A percentile compares a stretch with the other conserved stretches of the same genome.
Conservation (phyloP, 257 asterid species). For the Solanum bulbocastanum region DNA sequence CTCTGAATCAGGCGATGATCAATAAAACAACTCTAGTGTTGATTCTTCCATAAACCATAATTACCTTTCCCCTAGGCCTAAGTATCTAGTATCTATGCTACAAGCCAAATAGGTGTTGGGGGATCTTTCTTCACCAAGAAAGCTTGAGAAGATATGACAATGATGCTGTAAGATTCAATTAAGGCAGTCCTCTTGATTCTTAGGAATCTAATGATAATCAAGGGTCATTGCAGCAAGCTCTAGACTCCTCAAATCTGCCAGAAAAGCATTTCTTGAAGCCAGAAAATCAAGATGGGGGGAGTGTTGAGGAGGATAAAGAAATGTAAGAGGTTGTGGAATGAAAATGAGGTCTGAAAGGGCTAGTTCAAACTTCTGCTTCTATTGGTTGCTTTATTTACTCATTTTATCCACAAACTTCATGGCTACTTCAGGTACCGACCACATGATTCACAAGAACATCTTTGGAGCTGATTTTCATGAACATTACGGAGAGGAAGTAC, state of each 20-base stretch:
- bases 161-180: neutral
- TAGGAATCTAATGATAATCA: slow-evolving; percentile 15
- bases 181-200: neutral
- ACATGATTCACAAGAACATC: slow-evolving; percentile 14
- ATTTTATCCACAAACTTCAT: slow-evolving; percentile 17
- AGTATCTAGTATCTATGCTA: slow-evolving; percentile 50
- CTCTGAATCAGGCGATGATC: slow-evolving; percentile 18
- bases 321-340: slow-evolving; percentile 7
- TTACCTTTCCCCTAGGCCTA: slow-evolving; percentile 59
- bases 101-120: slow-evolving; percentile 42
- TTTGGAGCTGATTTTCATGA: slow-evolving; percentile 10
- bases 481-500: neutral
- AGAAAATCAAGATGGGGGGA: slow-evolving; percentile 1
- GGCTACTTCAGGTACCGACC: neutral
- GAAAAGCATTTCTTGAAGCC: neutral
- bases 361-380: slow-evolving; percentile 21
- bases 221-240: slow-evolving; percentile 11
- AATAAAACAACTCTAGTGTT: neutral
- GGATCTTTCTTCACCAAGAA: slow-evolving; percentile 7
- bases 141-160: neutral
- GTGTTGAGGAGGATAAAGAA: slow-evolving; percentile 16
- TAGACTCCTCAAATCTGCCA: slow-evolving; percentile 4
- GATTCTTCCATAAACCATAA: slow-evolving; percentile 33
- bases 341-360: slow-evolving; percentile 22
- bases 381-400: slow-evolving; percentile 20